Conservation (phyloP, 192 early-diverging fungal species). For the Mycoemilia scoparia region DNA sequence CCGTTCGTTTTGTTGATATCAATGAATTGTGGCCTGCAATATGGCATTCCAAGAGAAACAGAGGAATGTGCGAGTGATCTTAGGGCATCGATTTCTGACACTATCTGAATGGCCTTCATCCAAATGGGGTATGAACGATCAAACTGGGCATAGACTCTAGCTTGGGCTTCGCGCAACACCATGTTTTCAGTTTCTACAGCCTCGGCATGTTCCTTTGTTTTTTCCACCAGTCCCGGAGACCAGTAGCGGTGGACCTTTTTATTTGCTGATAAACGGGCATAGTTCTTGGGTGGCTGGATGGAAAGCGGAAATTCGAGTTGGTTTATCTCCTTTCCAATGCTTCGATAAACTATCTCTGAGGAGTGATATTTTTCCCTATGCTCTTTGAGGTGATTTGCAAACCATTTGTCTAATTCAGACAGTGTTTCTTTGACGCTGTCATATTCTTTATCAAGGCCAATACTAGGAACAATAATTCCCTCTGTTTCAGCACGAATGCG, state of each 20-base stretch:
- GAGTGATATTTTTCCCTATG: slow-evolving; percentile 44
- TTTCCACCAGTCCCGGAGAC: slow-evolving; percentile 38
- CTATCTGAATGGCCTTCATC: slow-evolving; percentile 45
- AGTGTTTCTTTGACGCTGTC: slow-evolving; percentile 45
- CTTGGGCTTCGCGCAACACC: slow-evolving; percentile 55
- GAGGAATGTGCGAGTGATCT: slow-evolving; percentile 53
- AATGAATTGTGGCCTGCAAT: slow-evolving; percentile 76
- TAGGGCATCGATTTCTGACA: slow-evolving; percentile 80
- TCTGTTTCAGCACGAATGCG: slow-evolving; percentile 34
- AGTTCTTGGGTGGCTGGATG: slow-evolving; percentile 56
- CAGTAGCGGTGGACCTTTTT: slow-evolving; percentile 73
- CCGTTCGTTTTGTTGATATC: slow-evolving; percentile 24
- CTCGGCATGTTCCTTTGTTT: slow-evolving; percentile 60
- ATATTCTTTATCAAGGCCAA: slow-evolving; percentile 61
- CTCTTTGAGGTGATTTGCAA: slow-evolving; percentile 50
- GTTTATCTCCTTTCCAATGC: slow-evolving; percentile 90
- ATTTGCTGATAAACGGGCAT: slow-evolving; percentile 61
- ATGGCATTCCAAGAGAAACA: slow-evolving; percentile 47
- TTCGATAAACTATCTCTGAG: slow-evolving; percentile 54
- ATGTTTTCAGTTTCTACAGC: slow-evolving; percentile 58
- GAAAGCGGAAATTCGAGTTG: slow-evolving; percentile 74
- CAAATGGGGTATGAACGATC: slow-evolving; percentile 58
- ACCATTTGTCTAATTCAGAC: slow-evolving; percentile 38
- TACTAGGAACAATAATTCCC: slow-evolving; percentile 40
- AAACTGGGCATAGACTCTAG: slow-evolving; percentile 63